These are phyloP conservation scores for Psidium guajava DNA, from an alignment of 345 rosid species.

Conservation along the genomic window DNA sequence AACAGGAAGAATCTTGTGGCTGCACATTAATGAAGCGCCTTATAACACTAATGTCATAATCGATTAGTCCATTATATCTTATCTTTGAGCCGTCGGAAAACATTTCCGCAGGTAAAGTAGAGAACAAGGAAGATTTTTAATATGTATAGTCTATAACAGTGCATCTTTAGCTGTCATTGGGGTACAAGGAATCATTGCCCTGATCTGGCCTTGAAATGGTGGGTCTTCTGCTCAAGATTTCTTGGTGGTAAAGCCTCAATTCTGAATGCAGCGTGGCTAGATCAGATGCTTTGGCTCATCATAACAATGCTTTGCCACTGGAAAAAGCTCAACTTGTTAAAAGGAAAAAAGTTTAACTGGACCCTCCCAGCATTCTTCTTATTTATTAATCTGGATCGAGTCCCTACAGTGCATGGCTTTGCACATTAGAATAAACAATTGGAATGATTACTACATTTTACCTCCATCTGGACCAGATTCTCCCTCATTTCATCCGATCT, in stretches of 20 bases:
- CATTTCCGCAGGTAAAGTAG: not conserved
- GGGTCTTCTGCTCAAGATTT: not conserved
- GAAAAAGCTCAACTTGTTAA: not conserved
- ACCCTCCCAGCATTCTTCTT: not conserved
- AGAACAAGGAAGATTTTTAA: not conserved
- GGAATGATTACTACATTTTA: not conserved
- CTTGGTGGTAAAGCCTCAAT: not conserved
- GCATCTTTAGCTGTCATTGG: not conserved
- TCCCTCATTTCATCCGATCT: not conserved
- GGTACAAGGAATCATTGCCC: not conserved
- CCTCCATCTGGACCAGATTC: not conserved
- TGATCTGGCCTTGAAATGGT: not conserved
- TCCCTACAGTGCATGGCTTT: not conserved
- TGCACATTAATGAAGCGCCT: not conserved
- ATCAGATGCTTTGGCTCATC: not conserved
- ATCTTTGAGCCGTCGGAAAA: not conserved
- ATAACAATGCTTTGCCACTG: not conserved
- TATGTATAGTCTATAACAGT: not conserved
- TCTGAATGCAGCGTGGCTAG: not conserved
- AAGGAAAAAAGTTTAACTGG: not conserved
- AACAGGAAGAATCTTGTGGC: not conserved
- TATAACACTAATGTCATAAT: not conserved
- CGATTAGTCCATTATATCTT: not conserved
- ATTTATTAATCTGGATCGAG: not conserved
- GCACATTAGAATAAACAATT: not conserved